Evolutionary conservation across 2,329 filamentous ascomycete species (phyloP).

Genomic region (Alternaria brassicicola): DNA sequence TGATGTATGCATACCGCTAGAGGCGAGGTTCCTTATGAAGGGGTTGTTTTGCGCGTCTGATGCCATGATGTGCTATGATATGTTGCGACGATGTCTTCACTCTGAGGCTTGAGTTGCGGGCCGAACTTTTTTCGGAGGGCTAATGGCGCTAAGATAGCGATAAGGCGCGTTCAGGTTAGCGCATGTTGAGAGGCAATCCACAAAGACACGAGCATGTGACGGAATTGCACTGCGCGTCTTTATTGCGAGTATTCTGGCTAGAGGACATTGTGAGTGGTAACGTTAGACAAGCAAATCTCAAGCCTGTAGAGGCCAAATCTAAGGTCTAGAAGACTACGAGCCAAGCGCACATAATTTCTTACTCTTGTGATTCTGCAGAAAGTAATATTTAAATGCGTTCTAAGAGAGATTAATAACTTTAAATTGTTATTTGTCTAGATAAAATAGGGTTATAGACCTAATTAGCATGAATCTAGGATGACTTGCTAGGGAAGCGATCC

Average conservation of each 20-base stretch:
- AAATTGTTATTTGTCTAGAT: background rate
- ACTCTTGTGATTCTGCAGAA: background rate
- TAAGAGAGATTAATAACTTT: background rate
- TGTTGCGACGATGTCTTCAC: constrained; percentile 5
- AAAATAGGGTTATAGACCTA: background rate
- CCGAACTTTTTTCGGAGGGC: constrained; percentile 32
- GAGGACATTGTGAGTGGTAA: background rate
- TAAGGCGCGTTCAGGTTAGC: constrained; percentile 17
- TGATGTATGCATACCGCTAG: constrained; percentile 68
- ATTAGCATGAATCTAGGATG: background rate
- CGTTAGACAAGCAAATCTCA: background rate
- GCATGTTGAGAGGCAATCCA: background rate
- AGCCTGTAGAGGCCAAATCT: background rate
- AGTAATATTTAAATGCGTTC: background rate
- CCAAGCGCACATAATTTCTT: background rate
- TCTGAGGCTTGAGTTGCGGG: constrained; percentile 6
- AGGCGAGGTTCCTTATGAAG: constrained; percentile 83
- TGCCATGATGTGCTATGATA: constrained; percentile 31
- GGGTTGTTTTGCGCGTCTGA: constrained; percentile 60
- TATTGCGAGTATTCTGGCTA: background rate
- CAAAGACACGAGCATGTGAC: background rate
- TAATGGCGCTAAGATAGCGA: constrained; percentile 20
- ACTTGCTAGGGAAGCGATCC: background rate
- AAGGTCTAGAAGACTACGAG: background rate
- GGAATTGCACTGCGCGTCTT: background rate